A percentile compares a stretch with the other conserved stretches of the same genome.
These are phyloP conservation scores for Chenopodium album DNA, from an alignment of 148 eudicot genomes.

Conservation along the genomic window DNA sequence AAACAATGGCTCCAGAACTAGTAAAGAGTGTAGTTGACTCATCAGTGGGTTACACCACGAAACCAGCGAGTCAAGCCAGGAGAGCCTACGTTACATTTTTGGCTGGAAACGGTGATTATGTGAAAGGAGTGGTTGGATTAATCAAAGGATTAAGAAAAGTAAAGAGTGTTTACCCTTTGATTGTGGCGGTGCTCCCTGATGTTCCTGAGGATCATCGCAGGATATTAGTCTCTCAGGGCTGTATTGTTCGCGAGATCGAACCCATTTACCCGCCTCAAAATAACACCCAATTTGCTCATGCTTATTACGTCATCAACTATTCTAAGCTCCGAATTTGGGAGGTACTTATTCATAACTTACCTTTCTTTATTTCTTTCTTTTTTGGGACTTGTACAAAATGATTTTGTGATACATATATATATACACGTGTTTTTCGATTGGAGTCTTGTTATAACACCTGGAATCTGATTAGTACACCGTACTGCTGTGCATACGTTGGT, in stretches of 20 bases:
- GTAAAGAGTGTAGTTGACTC: slow-evolving; percentile 18
- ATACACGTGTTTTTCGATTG: not conserved
- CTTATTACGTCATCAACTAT: slow-evolving; percentile 45
- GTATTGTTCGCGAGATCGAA: slow-evolving; percentile 48
- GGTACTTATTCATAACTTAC: slow-evolving; percentile 24
- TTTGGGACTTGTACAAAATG: not conserved
- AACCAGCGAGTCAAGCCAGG: slow-evolving; percentile 15
- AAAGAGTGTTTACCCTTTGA: slow-evolving; percentile 41
- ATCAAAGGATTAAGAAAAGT: slow-evolving; percentile 54
- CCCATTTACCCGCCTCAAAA: slow-evolving; percentile 54
- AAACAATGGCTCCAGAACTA: slow-evolving; percentile 33
- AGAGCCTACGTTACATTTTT: slow-evolving; percentile 61
- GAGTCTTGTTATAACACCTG: not conserved
- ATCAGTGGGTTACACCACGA: not conserved
- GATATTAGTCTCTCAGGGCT: slow-evolving; percentile 40
- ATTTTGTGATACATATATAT: not conserved
- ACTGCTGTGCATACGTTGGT: too few relatives aligned
- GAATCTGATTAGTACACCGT: not conserved
- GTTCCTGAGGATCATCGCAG: slow-evolving; percentile 59
- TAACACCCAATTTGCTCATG: slow-evolving; percentile 37
- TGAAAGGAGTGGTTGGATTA: slow-evolving; percentile 56
- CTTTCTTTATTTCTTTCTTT: not conserved
- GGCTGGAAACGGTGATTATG: slow-evolving; percentile 60
- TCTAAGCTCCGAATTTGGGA: slow-evolving; percentile 63
- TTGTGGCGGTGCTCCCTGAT: slow-evolving; percentile 59